A percentile compares a stretch with the other conserved stretches of the same genome.
These are phyloP conservation scores for Paramecium biaurelia DNA, from an alignment of 73 alveolate genomes.

Conservation along the genomic window DNA sequence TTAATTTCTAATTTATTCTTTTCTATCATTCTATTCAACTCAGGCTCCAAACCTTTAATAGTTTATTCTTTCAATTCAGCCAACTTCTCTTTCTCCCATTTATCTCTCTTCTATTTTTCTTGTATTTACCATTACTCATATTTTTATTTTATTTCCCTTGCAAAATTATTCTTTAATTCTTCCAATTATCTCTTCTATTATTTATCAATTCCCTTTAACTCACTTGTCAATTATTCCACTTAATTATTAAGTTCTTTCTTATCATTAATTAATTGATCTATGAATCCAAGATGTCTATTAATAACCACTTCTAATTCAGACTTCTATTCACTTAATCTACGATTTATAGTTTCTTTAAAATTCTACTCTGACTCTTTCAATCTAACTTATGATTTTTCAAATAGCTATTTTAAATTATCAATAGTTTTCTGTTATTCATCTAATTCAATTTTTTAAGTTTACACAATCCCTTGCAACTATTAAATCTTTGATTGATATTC, in stretches of 20 bases:
- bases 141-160: slow-evolving; percentile 83
- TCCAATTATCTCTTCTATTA: slow-evolving; percentile 70
- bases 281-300: slow-evolving; percentile 69
- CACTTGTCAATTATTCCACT: slow-evolving; percentile 67
- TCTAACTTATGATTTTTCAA: slow-evolving; percentile 61
- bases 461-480: slow-evolving; percentile 4
- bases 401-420: slow-evolving; percentile 52
- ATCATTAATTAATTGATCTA: slow-evolving; percentile 73
- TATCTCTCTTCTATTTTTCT: slow-evolving; percentile 88
- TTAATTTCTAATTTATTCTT: slow-evolving; percentile 86
- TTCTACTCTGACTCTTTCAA: not conserved
- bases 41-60: slow-evolving; percentile 94
- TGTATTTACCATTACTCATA: slow-evolving; percentile 92
- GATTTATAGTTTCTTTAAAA: slow-evolving; percentile 48
- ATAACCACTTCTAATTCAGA: slow-evolving; percentile 68
- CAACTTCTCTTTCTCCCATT: slow-evolving; percentile 94
- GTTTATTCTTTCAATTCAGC: slow-evolving; percentile 91
- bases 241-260: slow-evolving; percentile 67
- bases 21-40: slow-evolving; percentile 82
- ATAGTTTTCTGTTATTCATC: slow-evolving; percentile 70
- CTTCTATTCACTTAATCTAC: slow-evolving; percentile 59
- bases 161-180: slow-evolving; percentile 74
- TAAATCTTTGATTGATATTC: slow-evolving; percentile 22
- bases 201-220: slow-evolving; percentile 77
- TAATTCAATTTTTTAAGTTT: slow-evolving; percentile 60